Evolutionary conservation across 352 stramenopile genomes (phyloP), one percentile per base, ranked within the genome.

Genomic region (Phytophthora foliorum): DNA sequence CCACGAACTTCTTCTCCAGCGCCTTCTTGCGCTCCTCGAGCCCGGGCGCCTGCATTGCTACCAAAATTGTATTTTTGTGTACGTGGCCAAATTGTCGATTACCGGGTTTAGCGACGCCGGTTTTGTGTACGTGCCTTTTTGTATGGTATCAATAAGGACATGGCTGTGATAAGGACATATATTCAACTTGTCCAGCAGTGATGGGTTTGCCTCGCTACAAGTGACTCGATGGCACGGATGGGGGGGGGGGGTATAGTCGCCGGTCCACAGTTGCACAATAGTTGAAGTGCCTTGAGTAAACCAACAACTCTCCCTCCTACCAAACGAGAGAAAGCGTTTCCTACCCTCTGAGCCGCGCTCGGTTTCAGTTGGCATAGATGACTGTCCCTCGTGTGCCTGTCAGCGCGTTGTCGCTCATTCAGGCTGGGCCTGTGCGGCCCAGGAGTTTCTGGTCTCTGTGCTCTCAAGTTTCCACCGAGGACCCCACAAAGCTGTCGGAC

Each of bases 1-100:
- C 84, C 41, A 86, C 67, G 60, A 93, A 94, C 64, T 89, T 85
- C 59, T 85, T 84, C 81, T 95, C 88, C 16, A 95, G 75, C 78
- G 73, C 75, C 54, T 92, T 92, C 77, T 91, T 89, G 46, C 81
- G 77, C 67, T 94, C 86, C 63, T 92, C 83, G 0, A 74, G 57
- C 7, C 72, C 57, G 1, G n/a, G 48, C 32, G 49, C 22, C 24
- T 72, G 71, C 66, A 69, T 75, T 10, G 22, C 32, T 36, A 46
- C 14, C n/a, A n/a, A n/a, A n/a, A n/a, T n/a, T 54, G 17, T 16
- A 7, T 13, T 2, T 39, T n/a, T n/a, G n/a, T n/a, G n/a, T n/a
- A n/a, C n/a, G n/a, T n/a, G n/a, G 34, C 8, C 34, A 39, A 4
- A 39, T 10, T 38, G 31, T 38, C 31, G 8, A 38, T 4, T 14